phyloP scores from a whole-genome alignment of 2,329 filamentous ascomycete species.

The Kalmusia sp. region DNA sequence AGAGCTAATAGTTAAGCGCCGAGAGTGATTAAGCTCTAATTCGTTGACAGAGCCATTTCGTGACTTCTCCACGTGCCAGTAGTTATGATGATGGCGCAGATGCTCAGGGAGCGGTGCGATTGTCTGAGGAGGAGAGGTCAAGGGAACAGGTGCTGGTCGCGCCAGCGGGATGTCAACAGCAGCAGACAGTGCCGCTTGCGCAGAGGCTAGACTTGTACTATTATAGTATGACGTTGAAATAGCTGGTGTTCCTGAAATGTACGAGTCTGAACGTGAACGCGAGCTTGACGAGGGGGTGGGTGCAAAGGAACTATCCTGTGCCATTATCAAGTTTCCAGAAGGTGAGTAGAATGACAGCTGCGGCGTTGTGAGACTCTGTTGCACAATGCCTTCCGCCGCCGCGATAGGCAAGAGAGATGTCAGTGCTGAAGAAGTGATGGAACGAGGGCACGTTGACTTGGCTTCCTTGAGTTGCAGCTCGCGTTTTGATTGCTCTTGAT shows the following conservation, averaged over 20 bases:
- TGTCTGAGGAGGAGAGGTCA: slow-evolving; percentile 26
- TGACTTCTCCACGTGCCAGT: slow-evolving; percentile 20
- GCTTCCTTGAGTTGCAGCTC: slow-evolving; percentile 1
- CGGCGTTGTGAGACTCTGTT: slow-evolving; percentile 32
- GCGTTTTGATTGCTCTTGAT: neutral
- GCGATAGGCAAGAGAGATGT: slow-evolving; percentile 46
- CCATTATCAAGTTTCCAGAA: slow-evolving; percentile 43
- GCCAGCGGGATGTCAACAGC: slow-evolving; percentile 17
- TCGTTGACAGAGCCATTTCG: slow-evolving; percentile 20
- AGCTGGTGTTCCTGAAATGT: slow-evolving; percentile 14
- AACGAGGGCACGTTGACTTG: slow-evolving; percentile 15
- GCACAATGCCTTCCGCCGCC: slow-evolving; percentile 44
- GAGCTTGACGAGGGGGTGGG: slow-evolving; percentile 14
- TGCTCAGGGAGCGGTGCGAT: slow-evolving; percentile 29
- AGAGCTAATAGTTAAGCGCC: slow-evolving; percentile 12
- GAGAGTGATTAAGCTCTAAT: neutral
- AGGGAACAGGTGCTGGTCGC: slow-evolving; percentile 28
- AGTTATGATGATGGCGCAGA: slow-evolving; percentile 30
- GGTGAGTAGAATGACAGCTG: slow-evolving; percentile 43
- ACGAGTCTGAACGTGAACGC: slow-evolving; percentile 3
- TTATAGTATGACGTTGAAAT: slow-evolving; percentile 18
- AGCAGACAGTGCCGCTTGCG: slow-evolving; percentile 14
- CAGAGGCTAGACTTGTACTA: slow-evolving; percentile 2
- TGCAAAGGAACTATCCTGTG: slow-evolving; percentile 20
- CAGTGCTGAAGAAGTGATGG: slow-evolving; percentile 45